These are phyloP conservation scores for Coemansia sp. DNA, from an alignment of 192 early-diverging fungal species.

Conservation along the genomic window DNA sequence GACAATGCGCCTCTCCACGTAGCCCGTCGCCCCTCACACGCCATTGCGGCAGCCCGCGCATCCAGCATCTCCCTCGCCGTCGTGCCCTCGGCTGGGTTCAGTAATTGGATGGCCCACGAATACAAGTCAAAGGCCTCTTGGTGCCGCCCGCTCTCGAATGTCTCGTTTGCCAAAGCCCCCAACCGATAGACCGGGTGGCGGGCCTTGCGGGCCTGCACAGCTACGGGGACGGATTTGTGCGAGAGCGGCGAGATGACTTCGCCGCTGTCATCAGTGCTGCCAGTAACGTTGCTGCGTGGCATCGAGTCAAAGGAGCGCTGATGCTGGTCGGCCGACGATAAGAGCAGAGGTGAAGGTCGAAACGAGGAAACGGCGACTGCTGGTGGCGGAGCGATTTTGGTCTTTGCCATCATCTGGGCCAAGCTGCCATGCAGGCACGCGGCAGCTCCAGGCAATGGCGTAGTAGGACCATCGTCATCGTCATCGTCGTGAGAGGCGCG, in stretches of 20 bases:
- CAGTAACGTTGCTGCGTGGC: not conserved
- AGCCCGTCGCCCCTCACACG: not conserved
- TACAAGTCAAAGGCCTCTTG: constrained; percentile 54
- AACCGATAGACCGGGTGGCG: constrained; percentile 52
- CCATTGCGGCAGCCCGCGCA: not conserved
- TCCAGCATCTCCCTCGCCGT: constrained; percentile 28
- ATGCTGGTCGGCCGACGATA: not conserved
- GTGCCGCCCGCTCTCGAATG: constrained; percentile 56
- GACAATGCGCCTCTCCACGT: not conserved
- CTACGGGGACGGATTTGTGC: constrained; percentile 36
- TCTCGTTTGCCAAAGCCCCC: constrained; percentile 55
- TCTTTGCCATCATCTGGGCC: not conserved
- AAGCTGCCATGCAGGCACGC: not conserved
- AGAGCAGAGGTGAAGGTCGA: not conserved
- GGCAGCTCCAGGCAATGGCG: not conserved
- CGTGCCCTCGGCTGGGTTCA: constrained; percentile 26
- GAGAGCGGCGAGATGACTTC: constrained; percentile 33
- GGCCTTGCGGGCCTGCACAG: constrained; percentile 42
- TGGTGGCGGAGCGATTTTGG: not conserved
- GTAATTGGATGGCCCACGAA: constrained; percentile 49
- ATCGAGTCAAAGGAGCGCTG: not conserved
- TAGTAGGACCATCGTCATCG: not conserved
- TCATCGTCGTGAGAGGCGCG: not conserved
- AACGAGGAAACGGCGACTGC: not conserved
- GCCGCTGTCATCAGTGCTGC: not conserved